phyloP scores from a whole-genome alignment of 2,329 filamentous ascomycete genomes.

The Colletotrichum incanum region DNA sequence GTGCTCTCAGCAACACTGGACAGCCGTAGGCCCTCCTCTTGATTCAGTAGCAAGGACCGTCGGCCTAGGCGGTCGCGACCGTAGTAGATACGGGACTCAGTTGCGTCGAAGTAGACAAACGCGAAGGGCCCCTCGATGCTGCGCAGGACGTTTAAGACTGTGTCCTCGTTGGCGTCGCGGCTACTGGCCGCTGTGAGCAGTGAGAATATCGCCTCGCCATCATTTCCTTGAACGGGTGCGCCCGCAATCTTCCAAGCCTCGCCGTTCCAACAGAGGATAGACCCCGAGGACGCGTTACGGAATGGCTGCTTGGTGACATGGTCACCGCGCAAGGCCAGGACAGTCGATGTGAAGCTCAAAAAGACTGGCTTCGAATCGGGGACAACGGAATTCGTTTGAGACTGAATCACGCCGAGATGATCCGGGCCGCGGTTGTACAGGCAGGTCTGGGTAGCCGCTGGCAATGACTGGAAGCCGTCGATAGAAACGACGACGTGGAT shows the following conservation, averaged over 20 bases:
- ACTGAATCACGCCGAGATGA: constrained; percentile 62
- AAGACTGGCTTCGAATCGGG: constrained; percentile 53
- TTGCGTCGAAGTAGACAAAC: constrained; percentile 85
- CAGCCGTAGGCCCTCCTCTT: constrained; percentile 69
- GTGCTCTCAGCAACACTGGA: constrained; percentile 78
- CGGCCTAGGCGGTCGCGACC: constrained; percentile 90
- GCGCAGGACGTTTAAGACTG: constrained; percentile 69
- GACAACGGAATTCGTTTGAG: constrained; percentile 49
- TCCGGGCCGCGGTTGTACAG: constrained; percentile 74
- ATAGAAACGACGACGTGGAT: constrained; percentile 69
- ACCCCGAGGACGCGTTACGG: constrained; percentile 67
- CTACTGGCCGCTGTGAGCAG: constrained; percentile 66
- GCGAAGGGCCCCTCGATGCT: constrained; percentile 87
- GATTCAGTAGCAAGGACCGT: constrained; percentile 80
- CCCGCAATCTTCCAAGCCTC: constrained; percentile 88
- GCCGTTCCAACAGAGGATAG: constrained; percentile 95
- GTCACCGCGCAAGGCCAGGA: constrained; percentile 89
- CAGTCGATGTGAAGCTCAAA: constrained; percentile 83
- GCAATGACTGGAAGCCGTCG: constrained; percentile 50
- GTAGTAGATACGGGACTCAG: constrained; percentile 78
- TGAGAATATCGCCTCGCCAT: constrained; percentile 79
- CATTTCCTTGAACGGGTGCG: constrained; percentile 78
- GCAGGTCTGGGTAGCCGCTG: constrained; percentile 58
- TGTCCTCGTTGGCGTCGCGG: constrained; percentile 48
- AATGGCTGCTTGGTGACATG: constrained; percentile 82